These are phyloP conservation scores for Sporisorium iseilematis-ciliati DNA, from an alignment of 1,284 basidiomycete species.

Conservation along the genomic window DNA sequence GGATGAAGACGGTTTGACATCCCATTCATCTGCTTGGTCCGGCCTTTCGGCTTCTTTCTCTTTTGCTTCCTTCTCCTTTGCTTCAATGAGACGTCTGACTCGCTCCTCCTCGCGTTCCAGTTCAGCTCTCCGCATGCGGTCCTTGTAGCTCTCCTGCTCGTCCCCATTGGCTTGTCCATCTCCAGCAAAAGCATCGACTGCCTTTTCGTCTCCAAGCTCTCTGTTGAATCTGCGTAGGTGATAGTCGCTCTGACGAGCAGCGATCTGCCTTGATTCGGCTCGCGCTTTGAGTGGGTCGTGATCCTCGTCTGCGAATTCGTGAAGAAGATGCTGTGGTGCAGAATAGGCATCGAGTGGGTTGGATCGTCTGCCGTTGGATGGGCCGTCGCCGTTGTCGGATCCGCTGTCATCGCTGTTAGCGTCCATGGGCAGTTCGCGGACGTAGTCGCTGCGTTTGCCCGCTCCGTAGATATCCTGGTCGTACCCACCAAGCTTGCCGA, in stretches of 20 bases:
- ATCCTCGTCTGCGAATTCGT: conserved; percentile 92
- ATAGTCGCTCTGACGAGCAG: conserved; percentile 93
- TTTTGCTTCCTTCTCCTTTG: conserved; percentile 80
- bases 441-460: conserved; percentile 53
- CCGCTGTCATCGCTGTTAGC: conserved; percentile 30
- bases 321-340: conserved; percentile 90
- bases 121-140: conserved; percentile 91
- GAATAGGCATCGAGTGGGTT: conserved; percentile 73
- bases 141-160: conserved; percentile 86
- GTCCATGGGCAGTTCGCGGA: conserved; percentile 55
- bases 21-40: conserved; percentile 68
- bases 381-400: conserved; percentile 48
- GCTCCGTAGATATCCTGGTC: conserved; percentile 59
- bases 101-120: conserved; percentile 93
- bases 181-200: conserved; percentile 70
- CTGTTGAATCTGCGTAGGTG: conserved; percentile 85
- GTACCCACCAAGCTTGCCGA: conserved; percentile 51
- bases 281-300: conserved; percentile 94
- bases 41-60: conserved; percentile 71
- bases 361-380: conserved; percentile 17
- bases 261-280: conserved; percentile 90
- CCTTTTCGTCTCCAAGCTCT: conserved; percentile 54
- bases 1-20: conserved; percentile 25
- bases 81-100: conserved; percentile 85
- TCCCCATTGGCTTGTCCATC: conserved; percentile 74